These are phyloP conservation scores for Coniochaeta prunicola DNA, from an alignment of 2,329 filamentous ascomycete genomes.

Conservation along the genomic window DNA sequence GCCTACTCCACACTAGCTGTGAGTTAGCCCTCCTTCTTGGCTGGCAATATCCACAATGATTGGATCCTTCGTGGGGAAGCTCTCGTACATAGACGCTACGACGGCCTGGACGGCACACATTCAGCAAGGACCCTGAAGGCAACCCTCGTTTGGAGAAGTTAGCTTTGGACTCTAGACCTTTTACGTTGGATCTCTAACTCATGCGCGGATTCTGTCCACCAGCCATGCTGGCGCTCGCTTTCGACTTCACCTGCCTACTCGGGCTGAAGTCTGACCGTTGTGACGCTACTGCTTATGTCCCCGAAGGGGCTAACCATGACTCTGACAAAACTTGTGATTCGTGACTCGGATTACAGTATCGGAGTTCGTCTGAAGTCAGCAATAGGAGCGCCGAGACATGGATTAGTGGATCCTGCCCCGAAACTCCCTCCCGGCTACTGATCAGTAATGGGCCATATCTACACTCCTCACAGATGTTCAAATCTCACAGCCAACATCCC, in stretches of 20 bases:
- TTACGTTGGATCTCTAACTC: background rate
- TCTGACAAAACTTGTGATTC: too few species aligned
- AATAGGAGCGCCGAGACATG: too few species aligned
- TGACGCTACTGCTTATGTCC: background rate
- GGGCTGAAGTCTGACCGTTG: background rate
- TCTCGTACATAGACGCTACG: too few species aligned
- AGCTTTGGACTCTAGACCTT: too few species aligned
- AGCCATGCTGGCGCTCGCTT: background rate
- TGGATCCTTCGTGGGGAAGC: background rate
- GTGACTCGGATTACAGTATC: too few species aligned
- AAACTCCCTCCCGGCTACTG: background rate
- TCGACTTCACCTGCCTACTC: background rate
- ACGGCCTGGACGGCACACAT: background rate
- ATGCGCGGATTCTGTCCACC: background rate
- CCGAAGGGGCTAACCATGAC: background rate
- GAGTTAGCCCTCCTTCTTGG: background rate
- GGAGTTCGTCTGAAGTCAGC: too few species aligned
- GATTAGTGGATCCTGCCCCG: too few species aligned
- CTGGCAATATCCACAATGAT: too few species aligned
- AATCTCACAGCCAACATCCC: too few species aligned
- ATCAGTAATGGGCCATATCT: too few species aligned
- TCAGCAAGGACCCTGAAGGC: too few species aligned
- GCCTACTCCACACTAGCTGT: background rate
- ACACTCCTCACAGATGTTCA: background rate
- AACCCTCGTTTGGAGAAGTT: too few species aligned